Evolutionary conservation across 1,284 basidiomycete genomes (phyloP), one percentile per base, ranked within the genome.

Genomic region (Cryptococcus sp.): DNA sequence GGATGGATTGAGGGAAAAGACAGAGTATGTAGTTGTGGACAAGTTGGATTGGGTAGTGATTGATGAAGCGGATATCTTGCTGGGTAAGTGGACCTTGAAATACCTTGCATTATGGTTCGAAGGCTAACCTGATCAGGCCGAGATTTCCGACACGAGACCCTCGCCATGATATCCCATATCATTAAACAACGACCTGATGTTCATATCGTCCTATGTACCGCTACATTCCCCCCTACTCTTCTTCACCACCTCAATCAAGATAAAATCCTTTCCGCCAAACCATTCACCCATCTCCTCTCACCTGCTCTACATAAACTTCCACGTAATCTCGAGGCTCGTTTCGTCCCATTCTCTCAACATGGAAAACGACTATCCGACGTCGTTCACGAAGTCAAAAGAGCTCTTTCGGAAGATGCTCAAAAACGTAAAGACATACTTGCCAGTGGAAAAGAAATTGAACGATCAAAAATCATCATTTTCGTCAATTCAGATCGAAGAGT

Each of bases 41-140:
- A 80, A 82, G 46, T 78, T 92, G 0, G 88, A 92, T 66, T 93
- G 89, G 88, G 83, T 94, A 5, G 80, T 92, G 1, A 79, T 93
- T 3, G 90, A 94, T 61, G 90, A 95, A 70, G 89, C 91, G 0
- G 90, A 95, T 68, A 84, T 93, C 35, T 78, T 93, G n/a, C 86
- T 92, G 54, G 89, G 89, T 87, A 60, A 56, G 82, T 76, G 3
- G 37, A n/a, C 11, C 15, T 7, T 31, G 7, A 7, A 30, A 13
- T 33, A 36, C 38, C 43, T 15, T 53, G 23, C 23, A 23, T 48
- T 55, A 33, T 46, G 37, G 52, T 53, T 30, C 48, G 48, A 32
- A 23, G 57, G 10, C 15, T 32, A 34, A 47, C 44, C 8, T 32
- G 45, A 33, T 2, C 60, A 89, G 89, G 90, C 67, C 80, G 84